These are phyloP conservation scores for Aspergillus olivimuriae DNA, from an alignment of 495 filamentous ascomycete genomes.

Conservation along the genomic window DNA sequence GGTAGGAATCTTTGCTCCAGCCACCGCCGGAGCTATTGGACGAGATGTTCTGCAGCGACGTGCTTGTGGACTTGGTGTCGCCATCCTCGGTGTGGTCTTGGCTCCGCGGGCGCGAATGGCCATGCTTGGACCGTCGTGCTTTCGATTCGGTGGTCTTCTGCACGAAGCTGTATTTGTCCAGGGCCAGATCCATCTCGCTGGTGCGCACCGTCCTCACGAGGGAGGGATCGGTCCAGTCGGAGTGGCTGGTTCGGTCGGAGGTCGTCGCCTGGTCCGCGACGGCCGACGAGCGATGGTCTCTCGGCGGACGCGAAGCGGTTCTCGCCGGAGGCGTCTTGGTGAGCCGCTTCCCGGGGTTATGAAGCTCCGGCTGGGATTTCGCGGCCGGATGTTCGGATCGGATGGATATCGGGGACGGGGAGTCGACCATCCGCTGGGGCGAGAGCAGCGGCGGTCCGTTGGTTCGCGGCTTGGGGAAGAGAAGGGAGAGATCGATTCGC, in stretches of 20 bases:
- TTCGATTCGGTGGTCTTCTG: conserved; percentile 8
- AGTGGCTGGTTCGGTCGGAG: conserved; percentile 16
- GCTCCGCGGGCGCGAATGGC: conserved; percentile 13
- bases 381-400: conserved; percentile 22
- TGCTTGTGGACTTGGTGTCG: conserved; percentile 16
- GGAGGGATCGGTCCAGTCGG: conserved; percentile 24
- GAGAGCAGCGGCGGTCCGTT: conserved; percentile 31
- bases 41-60: conserved; percentile 9
- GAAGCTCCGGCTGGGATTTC: conserved; percentile 9
- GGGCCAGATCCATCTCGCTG: conserved; percentile 34
- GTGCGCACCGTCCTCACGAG: conserved; percentile 30
- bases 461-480: conserved; percentile 41
- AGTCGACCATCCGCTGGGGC: conserved; percentile 40
- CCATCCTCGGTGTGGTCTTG: conserved; percentile 20
- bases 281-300: conserved; percentile 1
- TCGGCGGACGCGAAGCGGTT: background rate
- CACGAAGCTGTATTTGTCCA: conserved; percentile 27
- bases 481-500: conserved; percentile 37
- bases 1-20: conserved; percentile 17
- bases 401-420: conserved; percentile 36
- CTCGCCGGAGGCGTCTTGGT: conserved; percentile 22
- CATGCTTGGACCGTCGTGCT: conserved; percentile 3
- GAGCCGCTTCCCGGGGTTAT: conserved; percentile 15
- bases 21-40: conserved; percentile 16
- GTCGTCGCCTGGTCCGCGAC: conserved; percentile 12